phyloP scores from a whole-genome alignment of 2,329 filamentous ascomycete genomes.

The Colletotrichum melonis region DNA sequence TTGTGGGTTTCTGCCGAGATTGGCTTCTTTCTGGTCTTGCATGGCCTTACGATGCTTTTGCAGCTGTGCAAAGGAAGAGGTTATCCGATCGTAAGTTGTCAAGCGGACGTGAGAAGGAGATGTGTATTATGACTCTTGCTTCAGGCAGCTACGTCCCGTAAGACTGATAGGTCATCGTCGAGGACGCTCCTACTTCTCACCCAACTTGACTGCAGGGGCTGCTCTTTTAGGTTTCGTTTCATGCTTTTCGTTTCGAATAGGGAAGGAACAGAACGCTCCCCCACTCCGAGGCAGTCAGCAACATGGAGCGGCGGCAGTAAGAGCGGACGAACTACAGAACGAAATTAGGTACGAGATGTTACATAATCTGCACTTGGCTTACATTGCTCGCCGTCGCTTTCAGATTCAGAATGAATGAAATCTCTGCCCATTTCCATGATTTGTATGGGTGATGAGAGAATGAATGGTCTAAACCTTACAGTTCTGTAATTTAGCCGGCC shows the following conservation, averaged over 20 bases:
- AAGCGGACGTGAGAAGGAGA: not conserved
- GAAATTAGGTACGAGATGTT: constrained; percentile 15
- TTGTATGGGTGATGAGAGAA: no score
- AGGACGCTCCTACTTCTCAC: not conserved
- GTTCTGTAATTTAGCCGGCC: not conserved
- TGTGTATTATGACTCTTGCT: not conserved
- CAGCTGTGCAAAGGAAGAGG: not conserved
- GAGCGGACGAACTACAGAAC: not conserved
- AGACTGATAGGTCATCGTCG: not conserved
- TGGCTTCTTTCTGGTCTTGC: not conserved
- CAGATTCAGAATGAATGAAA: no score
- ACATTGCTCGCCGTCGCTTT: not conserved
- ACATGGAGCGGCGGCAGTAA: not conserved
- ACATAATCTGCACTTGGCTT: not conserved
- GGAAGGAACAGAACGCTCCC: not conserved
- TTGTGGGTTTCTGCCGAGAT: not conserved
- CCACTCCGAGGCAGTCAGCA: constrained; percentile 14
- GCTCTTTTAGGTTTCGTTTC: constrained; percentile 15
- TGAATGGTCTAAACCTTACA: not conserved
- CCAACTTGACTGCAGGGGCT: constrained; percentile 7
- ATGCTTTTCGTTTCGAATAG: constrained; percentile 2
- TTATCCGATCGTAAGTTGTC: not conserved
- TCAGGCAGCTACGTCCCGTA: not conserved
- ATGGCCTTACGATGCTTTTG: not conserved
- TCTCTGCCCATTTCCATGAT: no score